A percentile compares a stretch with the other conserved stretches of the same genome.
These are phyloP conservation scores for Straminergon stramineum DNA, from an alignment of 225 moss, liverwort and hornwort species.

Conservation along the genomic window DNA sequence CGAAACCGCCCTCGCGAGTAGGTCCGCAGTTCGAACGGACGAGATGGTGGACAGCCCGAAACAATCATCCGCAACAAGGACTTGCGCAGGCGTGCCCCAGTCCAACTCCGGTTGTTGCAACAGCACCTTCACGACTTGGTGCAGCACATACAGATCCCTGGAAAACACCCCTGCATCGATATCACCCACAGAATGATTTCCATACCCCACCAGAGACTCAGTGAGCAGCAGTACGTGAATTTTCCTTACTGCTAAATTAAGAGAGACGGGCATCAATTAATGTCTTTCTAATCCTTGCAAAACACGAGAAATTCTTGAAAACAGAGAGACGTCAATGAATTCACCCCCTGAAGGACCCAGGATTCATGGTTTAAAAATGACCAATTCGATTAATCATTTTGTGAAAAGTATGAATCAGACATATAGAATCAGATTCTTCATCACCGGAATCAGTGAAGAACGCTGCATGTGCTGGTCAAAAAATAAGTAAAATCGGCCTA, in stretches of 20 bases:
- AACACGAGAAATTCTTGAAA: neutral
- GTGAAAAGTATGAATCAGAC: neutral
- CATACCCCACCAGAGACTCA: neutral
- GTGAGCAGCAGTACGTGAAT: neutral
- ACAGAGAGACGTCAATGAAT: neutral
- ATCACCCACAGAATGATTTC: neutral
- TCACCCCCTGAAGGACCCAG: neutral
- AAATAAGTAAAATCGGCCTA: neutral
- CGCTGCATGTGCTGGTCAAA: neutral
- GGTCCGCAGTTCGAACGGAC: constrained; percentile 64
- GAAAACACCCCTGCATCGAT: constrained; percentile 58
- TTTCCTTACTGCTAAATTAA: neutral
- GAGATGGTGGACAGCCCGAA: constrained; percentile 67
- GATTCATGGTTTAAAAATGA: neutral
- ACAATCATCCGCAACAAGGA: constrained; percentile 76
- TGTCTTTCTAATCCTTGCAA: neutral
- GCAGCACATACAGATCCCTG: constrained; percentile 44
- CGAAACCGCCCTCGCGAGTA: constrained; percentile 56
- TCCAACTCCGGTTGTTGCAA: constrained; percentile 60
- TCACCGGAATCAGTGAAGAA: neutral
- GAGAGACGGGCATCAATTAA: neutral
- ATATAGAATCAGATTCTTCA: neutral
- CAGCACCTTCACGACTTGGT: constrained; percentile 58
- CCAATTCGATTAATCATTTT: neutral
- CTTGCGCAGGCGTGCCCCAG: constrained; percentile 44